Evolutionary conservation across 179 eudicot genomes (phyloP), one percentile per base, ranked within the genome.

Genomic region (Nepenthes alata): DNA sequence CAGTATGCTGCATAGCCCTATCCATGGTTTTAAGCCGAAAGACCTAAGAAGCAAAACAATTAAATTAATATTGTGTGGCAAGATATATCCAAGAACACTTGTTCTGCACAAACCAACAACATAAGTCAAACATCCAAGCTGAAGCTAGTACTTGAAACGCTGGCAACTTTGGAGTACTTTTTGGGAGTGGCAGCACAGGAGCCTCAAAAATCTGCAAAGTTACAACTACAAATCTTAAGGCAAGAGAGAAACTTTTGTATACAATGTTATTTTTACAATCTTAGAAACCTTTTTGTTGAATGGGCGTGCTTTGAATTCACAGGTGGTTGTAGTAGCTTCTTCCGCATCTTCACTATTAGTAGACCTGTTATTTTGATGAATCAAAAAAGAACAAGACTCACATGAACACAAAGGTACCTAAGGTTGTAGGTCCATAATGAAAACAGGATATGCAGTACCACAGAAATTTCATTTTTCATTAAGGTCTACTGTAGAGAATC

Each of bases 291-390:
- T 91, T 85, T 73, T 84, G 74, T 83, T 91, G 59, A 91, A 63
- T 62, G 93, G 91, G 39, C 79, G 96, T 62, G 98, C 98, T 80
- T 71, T 86, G 72, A 83, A 91, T 72, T 78, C 73, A 63, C 65
- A 66, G 52, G 77, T 55, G 48, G 75, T 69, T 63, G 85, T 57
- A 10, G 79, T 60, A 12, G 69, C 59, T 52, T 77, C 72, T 55
- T 80, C 86, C 41, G 57, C 73, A 53, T 75, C 80, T 58, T 70
- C 67, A 50, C 62, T 67, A 59, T 54, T 59, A 63, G 78, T 84
- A 55, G 80, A 64, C 78, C 98, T 91, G 91, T 62, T 51, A 61
- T 57, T 35, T 10, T 25, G 37, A 61, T 62, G 5, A 62, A 62
- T 53, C 57, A 69, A 14, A 35, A 36, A 67, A 41, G 14, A n/a